Conservation (phyloP, 1,284 basidiomycete species). For the Ceratobasidium sp. region DNA sequence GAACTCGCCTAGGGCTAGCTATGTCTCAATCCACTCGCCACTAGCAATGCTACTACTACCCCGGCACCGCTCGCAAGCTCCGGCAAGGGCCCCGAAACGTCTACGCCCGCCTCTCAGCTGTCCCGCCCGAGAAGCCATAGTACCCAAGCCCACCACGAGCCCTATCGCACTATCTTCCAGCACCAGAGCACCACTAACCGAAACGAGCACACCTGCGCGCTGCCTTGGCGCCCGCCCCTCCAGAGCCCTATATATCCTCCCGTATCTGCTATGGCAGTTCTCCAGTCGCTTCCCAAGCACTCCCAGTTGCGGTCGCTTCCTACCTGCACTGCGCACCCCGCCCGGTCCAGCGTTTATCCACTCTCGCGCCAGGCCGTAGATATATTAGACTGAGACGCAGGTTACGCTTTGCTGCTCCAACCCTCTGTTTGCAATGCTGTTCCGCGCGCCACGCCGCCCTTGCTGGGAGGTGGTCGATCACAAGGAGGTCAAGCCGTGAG, state of each 20-base stretch:
- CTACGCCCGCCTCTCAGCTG: not conserved
- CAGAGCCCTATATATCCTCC: constrained; percentile 32
- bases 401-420: not conserved
- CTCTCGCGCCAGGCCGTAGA: constrained; percentile 11
- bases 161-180: constrained; percentile 2
- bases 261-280: not conserved
- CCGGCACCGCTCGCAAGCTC: constrained; percentile 9
- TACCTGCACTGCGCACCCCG: constrained; percentile 8
- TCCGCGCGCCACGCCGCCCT: constrained; percentile 28
- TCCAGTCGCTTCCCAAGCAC: constrained; percentile 39
- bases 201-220: constrained; percentile 20
- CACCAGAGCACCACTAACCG: constrained; percentile 7
- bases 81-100: constrained; percentile 21
- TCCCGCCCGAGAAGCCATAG: constrained; percentile 18
- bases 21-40: constrained; percentile 19
- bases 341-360: not conserved
- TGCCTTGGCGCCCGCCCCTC: constrained; percentile 21
- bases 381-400: constrained; percentile 11
- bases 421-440: constrained; percentile 33
- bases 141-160: not conserved
- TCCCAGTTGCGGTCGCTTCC: constrained; percentile 13
- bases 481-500: constrained; percentile 40
- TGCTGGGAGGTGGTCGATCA: constrained; percentile 42
- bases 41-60: not conserved
- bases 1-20: not conserved